Conservation (phyloP, 2,329 filamentous ascomycete species). For the Penicillium sp. region DNA sequence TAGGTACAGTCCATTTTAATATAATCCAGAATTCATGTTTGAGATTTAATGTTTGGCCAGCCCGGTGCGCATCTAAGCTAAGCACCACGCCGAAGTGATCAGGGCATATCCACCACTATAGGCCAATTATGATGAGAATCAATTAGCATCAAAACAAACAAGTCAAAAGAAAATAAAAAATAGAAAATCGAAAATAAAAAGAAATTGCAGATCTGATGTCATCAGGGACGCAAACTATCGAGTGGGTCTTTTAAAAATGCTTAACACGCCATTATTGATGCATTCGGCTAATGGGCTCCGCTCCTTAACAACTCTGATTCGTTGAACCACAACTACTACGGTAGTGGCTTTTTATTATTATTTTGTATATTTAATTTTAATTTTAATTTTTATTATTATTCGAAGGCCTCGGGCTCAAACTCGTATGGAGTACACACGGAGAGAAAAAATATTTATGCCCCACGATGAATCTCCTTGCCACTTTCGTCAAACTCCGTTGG, state of each 20-base stretch:
- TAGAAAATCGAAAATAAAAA: not conserved
- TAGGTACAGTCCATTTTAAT: not conserved
- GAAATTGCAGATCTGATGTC: constrained; percentile 19
- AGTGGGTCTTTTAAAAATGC: constrained; percentile 23
- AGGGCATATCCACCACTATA: not conserved
- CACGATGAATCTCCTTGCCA: constrained; percentile 24
- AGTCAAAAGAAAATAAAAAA: not conserved
- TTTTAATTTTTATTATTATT: not conserved
- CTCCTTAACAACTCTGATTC: constrained; percentile 20
- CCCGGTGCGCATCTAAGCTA: not conserved
- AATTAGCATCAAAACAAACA: not conserved
- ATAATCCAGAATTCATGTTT: not conserved
- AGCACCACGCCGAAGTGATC: not conserved
- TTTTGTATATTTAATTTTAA: no score
- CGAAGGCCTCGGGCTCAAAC: not conserved
- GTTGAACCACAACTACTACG: constrained; percentile 5
- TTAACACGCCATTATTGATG: constrained; percentile 34
- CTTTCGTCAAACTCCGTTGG: constrained; percentile 12
- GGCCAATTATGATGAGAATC: not conserved
- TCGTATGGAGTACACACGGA: constrained; percentile 6
- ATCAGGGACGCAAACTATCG: constrained; percentile 22
- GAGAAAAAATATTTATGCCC: constrained; percentile 11
- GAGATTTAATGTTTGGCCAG: not conserved
- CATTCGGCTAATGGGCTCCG: constrained; percentile 22
- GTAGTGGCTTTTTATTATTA: not conserved